Evolutionary conservation across 1,284 basidiomycete genomes (phyloP).

Genomic region (Tilletia walkeri): DNA sequence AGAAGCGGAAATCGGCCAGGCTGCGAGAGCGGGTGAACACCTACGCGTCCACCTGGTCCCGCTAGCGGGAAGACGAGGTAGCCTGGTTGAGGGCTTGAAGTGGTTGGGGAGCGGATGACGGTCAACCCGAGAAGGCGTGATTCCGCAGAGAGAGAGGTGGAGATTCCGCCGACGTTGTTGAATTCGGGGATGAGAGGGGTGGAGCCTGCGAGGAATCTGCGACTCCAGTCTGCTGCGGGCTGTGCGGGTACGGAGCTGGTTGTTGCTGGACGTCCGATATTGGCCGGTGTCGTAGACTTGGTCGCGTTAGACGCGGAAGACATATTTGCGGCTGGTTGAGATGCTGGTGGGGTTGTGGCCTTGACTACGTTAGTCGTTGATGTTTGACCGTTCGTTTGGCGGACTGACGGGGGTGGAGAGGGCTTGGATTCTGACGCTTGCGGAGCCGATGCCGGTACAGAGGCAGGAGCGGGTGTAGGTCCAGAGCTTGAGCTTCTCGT

Average conservation of each 20-base stretch:
- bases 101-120: neutral
- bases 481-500: too few relatives aligned
- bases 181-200: conserved; percentile 23
- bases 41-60: conserved; percentile 23
- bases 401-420: too few relatives aligned
- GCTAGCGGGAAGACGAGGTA: conserved; percentile 20
- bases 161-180: conserved; percentile 20
- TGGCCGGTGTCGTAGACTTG: too few relatives aligned
- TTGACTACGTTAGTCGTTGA: too few relatives aligned
- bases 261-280: neutral
- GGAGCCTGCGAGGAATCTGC: conserved; percentile 20
- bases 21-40: conserved; percentile 17
- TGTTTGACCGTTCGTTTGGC: too few relatives aligned
- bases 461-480: too few relatives aligned
- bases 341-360: too few relatives aligned
- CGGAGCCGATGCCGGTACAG: too few relatives aligned
- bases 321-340: too few relatives aligned
- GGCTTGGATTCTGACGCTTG: too few relatives aligned
- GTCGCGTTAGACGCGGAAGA: too few relatives aligned
- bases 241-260: neutral
- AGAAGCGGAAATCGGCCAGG: conserved; percentile 18
- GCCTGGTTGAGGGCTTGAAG: neutral
- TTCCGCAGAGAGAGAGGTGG: conserved; percentile 19
- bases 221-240: conserved; percentile 19
- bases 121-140: conserved; percentile 17